A percentile compares a stretch with the other conserved stretches of the same genome.
Conservation (phyloP, 495 filamentous ascomycete species). For the Aspergillus ellipticus region DNA sequence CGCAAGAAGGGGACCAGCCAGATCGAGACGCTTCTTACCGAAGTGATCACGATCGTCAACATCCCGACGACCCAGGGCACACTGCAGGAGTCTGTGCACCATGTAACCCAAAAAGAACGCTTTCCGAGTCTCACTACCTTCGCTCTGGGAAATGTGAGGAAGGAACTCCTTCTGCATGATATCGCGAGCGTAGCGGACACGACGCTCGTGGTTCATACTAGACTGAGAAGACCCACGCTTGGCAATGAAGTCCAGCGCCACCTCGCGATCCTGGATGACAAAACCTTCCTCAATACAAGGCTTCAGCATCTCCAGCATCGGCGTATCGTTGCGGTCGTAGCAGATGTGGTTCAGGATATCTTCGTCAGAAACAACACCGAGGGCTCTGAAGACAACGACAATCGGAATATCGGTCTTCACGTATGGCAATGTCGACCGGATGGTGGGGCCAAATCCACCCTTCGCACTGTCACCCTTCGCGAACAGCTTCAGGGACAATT, state of each 20-base stretch:
- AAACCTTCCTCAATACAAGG: slow-evolving; percentile 96
- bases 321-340: slow-evolving; percentile 89
- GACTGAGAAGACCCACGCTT: slow-evolving; percentile 73
- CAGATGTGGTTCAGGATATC: slow-evolving; percentile 97
- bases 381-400: slow-evolving; percentile 88
- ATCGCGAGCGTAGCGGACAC: slow-evolving; percentile 85
- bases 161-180: slow-evolving; percentile 96
- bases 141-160: slow-evolving; percentile 91
- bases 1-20: slow-evolving; percentile 90
- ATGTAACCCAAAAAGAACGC: slow-evolving; percentile 99
- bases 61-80: slow-evolving; percentile 83
- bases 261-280: slow-evolving; percentile 90
- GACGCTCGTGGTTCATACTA: slow-evolving; percentile 74
- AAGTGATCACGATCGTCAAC: slow-evolving; percentile 98
- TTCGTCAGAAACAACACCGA: slow-evolving; percentile 95
- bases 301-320: slow-evolving; percentile 96
- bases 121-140: slow-evolving; percentile 95
- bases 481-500: slow-evolving; percentile 81
- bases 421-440: slow-evolving; percentile 85
- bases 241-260: slow-evolving; percentile 94
- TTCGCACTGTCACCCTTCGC: slow-evolving; percentile 75
- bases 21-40: slow-evolving; percentile 94
- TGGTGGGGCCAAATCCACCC: slow-evolving; percentile 78
- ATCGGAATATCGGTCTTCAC: slow-evolving; percentile 92
- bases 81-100: slow-evolving; percentile 91